phyloP scores from a whole-genome alignment of 495 filamentous ascomycete genomes.

The Aspergillus mulundensis region DNA sequence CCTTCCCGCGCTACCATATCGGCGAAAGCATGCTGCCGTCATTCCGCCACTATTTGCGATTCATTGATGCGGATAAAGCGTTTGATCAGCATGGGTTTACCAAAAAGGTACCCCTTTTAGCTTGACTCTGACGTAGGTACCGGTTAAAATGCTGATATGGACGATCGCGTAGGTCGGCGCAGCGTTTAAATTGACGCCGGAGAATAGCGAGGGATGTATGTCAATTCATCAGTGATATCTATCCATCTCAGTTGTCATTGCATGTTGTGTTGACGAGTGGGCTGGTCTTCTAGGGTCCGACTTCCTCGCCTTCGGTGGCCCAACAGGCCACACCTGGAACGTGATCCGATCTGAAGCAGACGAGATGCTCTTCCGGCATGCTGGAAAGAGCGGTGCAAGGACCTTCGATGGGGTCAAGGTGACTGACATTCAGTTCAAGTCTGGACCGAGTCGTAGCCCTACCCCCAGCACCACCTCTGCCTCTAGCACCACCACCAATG shows the following conservation, averaged over 20 bases:
- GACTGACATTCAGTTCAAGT: background rate
- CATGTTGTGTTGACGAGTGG: background rate
- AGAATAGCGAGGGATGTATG: no score
- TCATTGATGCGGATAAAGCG: slow-evolving; percentile 41
- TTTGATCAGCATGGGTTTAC: slow-evolving; percentile 43
- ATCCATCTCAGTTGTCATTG: background rate
- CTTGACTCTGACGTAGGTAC: no score
- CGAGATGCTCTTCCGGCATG: slow-evolving; percentile 45
- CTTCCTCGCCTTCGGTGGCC: slow-evolving; percentile 37
- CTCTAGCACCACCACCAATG: no score
- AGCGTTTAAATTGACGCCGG: no score
- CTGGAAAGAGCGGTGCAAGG: slow-evolving; percentile 36
- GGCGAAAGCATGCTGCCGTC: slow-evolving; percentile 49
- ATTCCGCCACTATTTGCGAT: slow-evolving; percentile 42
- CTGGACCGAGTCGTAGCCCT: background rate
- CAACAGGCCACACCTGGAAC: slow-evolving; percentile 37
- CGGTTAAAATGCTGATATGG: no score
- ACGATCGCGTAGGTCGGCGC: no score
- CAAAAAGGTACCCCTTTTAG: slow-evolving; percentile 38
- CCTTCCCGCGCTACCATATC: slow-evolving; percentile 12
- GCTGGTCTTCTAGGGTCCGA: slow-evolving; percentile 31
- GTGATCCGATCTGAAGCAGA: slow-evolving; percentile 48
- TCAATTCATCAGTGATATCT: no score
- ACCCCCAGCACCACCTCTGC: background rate
- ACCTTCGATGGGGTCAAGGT: slow-evolving; percentile 25